A percentile compares a stretch with the other conserved stretches of the same genome.
phyloP scores from a whole-genome alignment of 148 eudicot genomes.

The Simmondsia chinensis region DNA sequence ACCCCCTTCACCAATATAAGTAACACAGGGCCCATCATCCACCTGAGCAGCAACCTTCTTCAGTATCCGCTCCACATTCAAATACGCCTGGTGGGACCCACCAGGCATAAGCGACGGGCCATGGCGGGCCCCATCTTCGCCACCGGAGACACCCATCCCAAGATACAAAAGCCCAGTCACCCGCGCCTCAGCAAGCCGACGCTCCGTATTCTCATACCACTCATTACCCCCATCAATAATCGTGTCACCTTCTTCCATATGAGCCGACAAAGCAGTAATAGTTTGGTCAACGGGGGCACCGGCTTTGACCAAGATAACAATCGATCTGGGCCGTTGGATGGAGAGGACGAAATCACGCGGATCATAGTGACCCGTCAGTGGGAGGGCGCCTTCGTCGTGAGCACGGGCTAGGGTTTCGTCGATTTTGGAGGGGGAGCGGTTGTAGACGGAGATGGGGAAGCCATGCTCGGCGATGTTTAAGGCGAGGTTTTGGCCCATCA shows the following conservation, averaged over 20 bases:
- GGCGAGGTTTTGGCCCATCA: constrained; percentile 92
- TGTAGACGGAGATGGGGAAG: constrained; percentile 85
- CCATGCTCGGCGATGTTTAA: constrained; percentile 79
- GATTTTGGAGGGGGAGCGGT: constrained; percentile 49
- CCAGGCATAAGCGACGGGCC: constrained; percentile 85
- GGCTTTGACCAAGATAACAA: constrained; percentile 79
- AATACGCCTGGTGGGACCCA: constrained; percentile 50
- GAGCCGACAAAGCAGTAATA: constrained; percentile 37
- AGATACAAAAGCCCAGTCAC: constrained; percentile 38
- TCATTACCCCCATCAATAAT: constrained; percentile 86
- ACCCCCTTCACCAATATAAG: constrained; percentile 81
- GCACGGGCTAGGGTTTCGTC: constrained; percentile 69
- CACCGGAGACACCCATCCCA: constrained; percentile 87
- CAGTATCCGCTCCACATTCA: constrained; percentile 32
- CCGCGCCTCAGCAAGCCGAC: constrained; percentile 37
- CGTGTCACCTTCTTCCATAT: constrained; percentile 66
- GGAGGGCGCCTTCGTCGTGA: constrained; percentile 45
- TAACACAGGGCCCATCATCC: constrained; percentile 85
- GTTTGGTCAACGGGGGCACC: constrained; percentile 79
- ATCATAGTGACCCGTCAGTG: constrained; percentile 40
- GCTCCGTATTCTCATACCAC: constrained; percentile 77
- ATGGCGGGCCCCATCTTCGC: constrained; percentile 65
- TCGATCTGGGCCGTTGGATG: constrained; percentile 53
- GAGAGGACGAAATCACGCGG: constrained; percentile 73
- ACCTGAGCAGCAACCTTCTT: constrained; percentile 75